Evolutionary conservation across 129 eudicot genomes (phyloP).

Genomic region (Cynara cardunculus): DNA sequence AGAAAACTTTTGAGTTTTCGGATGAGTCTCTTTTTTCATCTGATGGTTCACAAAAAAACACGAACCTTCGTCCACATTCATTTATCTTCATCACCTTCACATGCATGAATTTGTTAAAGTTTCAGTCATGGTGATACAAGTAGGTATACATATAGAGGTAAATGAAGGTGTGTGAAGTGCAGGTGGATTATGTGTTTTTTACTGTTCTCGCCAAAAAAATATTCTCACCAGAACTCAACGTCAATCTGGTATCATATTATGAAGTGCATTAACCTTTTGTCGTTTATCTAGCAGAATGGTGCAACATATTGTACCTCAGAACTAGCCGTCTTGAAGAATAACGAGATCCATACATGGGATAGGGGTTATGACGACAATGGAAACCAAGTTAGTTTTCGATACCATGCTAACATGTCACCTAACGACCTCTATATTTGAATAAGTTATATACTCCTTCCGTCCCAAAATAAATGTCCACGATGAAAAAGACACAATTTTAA

Average conservation of each 20-base stretch:
- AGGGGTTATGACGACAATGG: slow-evolving; percentile 92
- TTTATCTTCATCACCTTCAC: neutral
- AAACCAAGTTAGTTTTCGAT: slow-evolving; percentile 67
- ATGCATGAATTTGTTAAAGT: neutral
- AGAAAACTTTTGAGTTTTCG: neutral
- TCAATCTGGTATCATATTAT: neutral
- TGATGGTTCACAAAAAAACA: neutral
- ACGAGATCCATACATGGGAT: slow-evolving; percentile 89
- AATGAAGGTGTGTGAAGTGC: too few species aligned
- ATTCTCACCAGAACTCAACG: neutral
- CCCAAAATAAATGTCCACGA: neutral
- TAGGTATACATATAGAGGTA: too few species aligned
- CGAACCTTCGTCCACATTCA: neutral
- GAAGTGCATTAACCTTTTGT: neutral
- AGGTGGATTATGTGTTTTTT: neutral
- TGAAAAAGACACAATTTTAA: neutral
- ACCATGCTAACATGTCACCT: neutral
- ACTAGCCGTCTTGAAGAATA: slow-evolving; percentile 81
- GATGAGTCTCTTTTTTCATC: neutral
- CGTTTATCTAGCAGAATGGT: slow-evolving; percentile 56
- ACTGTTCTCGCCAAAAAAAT: neutral
- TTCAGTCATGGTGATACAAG: neutral
- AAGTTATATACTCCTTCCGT: neutral
- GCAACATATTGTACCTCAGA: slow-evolving; percentile 86
- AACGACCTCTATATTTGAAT: neutral